Base-by-base conservation (phyloP, 2,329 filamentous ascomycete species). In the Pyricularia pennisetigena region DNA sequence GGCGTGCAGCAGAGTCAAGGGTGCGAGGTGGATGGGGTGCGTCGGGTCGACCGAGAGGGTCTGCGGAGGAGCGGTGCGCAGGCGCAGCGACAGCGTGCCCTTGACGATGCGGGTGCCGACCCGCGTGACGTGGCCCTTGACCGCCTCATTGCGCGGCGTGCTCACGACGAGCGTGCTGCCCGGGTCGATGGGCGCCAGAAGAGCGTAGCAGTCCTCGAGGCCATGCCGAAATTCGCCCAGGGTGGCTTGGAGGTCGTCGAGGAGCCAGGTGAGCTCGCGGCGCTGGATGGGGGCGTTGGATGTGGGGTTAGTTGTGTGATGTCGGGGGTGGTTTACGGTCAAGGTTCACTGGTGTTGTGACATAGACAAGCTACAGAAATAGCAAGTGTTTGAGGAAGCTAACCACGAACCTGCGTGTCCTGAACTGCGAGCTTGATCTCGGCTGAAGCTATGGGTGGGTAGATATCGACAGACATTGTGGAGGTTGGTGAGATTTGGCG, bases 51-150 rank as follows among this genome's bases (percentile, higher is more conserved):
- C 78, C 69, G 78, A 76, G 20, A 88, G 74, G 14, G 81, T 81
- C 69, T 84, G 79, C 6, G 80, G 74, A 0, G 86, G 83, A 62
- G 92, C 83, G 68, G 89, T 93, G 70, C 87, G 85, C 14, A 97
- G 85, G 67, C 91, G 89, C 49, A 97, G 85, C 75, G 91, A 87
- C 70, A 97, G 85, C 70, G 90, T 90, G 72, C 93, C 94, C 77
- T 97, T 97, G 71, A 97, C 90, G 71, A 99, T 90, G 67, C 90
- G 88, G n/a, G 92, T 92, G 57, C 95, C 95, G 49, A 97, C 88
- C 68, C 95, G 88, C 0, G 94, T 98, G 70, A 98, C 87, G 73
- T 93, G 92, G 23, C 95, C 95, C 78, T 99, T 99, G 71, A 98
- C 88, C 72, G 86, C 88, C 80, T 99, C 95, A 68, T 92, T 94